Evolutionary conservation across 257 asterid genomes (phyloP), one percentile per base, ranked within the genome.

Genomic region (Leptodermis oblonga): DNA sequence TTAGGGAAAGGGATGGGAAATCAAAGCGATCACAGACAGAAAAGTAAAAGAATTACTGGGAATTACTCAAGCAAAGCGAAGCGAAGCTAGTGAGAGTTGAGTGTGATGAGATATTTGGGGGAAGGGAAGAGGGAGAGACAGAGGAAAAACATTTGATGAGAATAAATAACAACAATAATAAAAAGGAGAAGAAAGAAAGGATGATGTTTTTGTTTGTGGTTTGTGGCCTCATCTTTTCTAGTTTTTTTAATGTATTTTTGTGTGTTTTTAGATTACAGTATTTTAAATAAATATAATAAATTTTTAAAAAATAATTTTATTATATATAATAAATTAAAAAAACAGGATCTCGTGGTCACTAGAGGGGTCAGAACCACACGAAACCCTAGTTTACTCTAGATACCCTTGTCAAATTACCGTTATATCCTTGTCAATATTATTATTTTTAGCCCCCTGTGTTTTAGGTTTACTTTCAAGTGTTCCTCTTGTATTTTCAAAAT

Each of bases 331-430:
- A 22, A 22, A 5, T 0, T 0, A 13, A 20, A 51, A 70, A 15
- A 10, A 61, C 4, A 42, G 72, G 53, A 52, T 62, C 62, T 67
- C 59, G 73, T 62, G 69, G 79, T 74, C 68, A 64, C 67, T 31
- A 34, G 73, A 12, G n/a, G 48, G 2, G 6, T 74, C 83, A 70
- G 83, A 80, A 69, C 77, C 75, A 78, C 79, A 68, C 80, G 70
- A 88, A 84, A 88, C 90, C 96, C 93, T 90, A 86, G 85, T 80
- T 71, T 70, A 72, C 76, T 34, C 71, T 6, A n/a, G 36, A 65
- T 30, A 43, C 26, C 6, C 17, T 1, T 36, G 11, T 0, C 0
- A 22, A 72, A 51, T 83, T 71, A 86, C 96, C 1, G 36, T 15
- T 56, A 7, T 83, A 28, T 72, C 97, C 96, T 64, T 75, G 14